phyloP scores from a whole-genome alignment of 139 green algal species.

The Volvox reticuliferus region DNA sequence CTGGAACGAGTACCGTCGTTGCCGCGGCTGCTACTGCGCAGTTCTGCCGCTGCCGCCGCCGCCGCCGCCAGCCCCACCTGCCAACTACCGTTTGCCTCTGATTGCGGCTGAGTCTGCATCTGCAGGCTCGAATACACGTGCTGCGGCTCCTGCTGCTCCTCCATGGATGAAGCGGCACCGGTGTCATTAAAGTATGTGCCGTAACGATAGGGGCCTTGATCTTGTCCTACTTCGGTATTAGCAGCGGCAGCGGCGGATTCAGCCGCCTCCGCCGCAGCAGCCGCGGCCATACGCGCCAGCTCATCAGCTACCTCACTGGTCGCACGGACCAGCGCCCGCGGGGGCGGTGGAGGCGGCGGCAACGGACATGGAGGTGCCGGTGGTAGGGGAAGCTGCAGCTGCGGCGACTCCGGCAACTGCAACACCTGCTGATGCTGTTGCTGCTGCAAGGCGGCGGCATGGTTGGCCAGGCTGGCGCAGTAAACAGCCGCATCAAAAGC shows the following conservation, averaged over 20 bases:
- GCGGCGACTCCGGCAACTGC: not conserved
- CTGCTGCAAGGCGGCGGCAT: constrained; percentile 14
- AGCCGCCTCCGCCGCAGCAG: not conserved
- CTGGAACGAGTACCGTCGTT: not conserved
- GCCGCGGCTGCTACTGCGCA: not conserved
- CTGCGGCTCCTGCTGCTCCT: not conserved
- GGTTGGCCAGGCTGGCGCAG: constrained; percentile 41
- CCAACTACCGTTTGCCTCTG: not conserved
- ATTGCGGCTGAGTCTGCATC: not conserved
- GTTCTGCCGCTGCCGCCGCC: not conserved
- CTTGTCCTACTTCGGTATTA: too few species aligned
- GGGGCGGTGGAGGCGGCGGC: not conserved
- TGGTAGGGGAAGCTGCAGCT: not conserved
- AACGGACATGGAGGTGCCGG: not conserved
- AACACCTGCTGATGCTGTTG: constrained; percentile 23
- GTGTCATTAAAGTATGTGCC: too few species aligned
- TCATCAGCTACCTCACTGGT: constrained; percentile 28
- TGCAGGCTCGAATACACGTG: not conserved
- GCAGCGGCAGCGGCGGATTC: not conserved
- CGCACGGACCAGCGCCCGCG: constrained; percentile 19
- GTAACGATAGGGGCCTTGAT: too few species aligned
- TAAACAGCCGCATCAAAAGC: constrained; percentile 44
- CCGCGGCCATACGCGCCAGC: constrained; percentile 3
- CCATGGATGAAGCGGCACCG: not conserved
- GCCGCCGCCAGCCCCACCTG: not conserved